A percentile compares a stretch with the other conserved stretches of the same genome.
Evolutionary conservation across 768 basidiomycete genomes (phyloP).

Genomic region (Phylloporus sp.): DNA sequence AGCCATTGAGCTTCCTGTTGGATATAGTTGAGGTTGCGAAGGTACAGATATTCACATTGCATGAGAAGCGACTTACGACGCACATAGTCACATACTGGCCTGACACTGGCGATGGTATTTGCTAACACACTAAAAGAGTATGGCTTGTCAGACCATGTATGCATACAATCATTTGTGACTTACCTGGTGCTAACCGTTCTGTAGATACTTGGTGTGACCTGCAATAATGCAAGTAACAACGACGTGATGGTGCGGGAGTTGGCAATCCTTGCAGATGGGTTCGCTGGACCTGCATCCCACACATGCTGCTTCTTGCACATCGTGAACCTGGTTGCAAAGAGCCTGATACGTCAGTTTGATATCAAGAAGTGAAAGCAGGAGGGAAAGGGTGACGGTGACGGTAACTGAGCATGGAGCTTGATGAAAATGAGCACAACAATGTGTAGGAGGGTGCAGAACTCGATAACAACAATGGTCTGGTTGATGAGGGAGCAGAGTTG

Average conservation of each 20-base stretch:
- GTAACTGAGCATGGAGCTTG: background rate
- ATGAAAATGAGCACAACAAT: too few species aligned
- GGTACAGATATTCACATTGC: too few species aligned
- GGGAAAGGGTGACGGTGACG: background rate
- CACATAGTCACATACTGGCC: background rate
- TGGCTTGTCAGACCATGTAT: slow-evolving; percentile 29
- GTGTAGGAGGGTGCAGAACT: too few species aligned
- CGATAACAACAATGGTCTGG: slow-evolving; percentile 8
- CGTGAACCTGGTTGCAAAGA: slow-evolving; percentile 34
- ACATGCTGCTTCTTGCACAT: background rate
- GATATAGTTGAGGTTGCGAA: too few species aligned
- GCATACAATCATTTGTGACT: background rate
- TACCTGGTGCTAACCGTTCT: too few species aligned
- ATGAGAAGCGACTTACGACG: too few species aligned
- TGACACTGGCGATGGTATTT: slow-evolving; percentile 23
- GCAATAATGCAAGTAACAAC: slow-evolving; percentile 28
- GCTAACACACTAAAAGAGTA: slow-evolving; percentile 23
- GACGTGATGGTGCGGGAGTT: slow-evolving; percentile 20
- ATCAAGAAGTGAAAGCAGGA: slow-evolving; percentile 1
- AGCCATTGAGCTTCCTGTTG: too few species aligned
- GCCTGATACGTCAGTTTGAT: slow-evolving; percentile 29
- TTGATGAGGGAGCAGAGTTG: slow-evolving; percentile 16
- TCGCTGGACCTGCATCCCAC: slow-evolving; percentile 22
- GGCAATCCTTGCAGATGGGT: slow-evolving; percentile 10
- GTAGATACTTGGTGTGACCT: too few species aligned